Evolutionary conservation across 192 early-diverging fungal species (phyloP), one percentile per base, ranked within the genome.

Genomic region (Backusella morwellensis): DNA sequence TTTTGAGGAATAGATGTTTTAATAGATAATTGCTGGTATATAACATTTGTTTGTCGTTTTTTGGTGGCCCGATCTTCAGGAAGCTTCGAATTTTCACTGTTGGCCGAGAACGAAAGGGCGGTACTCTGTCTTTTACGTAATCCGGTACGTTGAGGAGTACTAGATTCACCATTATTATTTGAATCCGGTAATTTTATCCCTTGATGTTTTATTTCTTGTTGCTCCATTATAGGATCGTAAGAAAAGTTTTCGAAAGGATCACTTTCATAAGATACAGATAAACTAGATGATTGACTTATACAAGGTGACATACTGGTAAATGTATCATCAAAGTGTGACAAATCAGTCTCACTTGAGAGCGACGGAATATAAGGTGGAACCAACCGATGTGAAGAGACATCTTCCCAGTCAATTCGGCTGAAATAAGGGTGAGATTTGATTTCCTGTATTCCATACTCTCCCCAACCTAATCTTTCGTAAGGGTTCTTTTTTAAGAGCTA

Each of bases 341-440:
- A 74, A 36, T 90, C 88, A 34, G 79, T 77, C 35, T 83, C 86
- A 23, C 85, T 85, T 19, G 76, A 23, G 23, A 95, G 79, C 17
- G 82, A 86, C 35, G 95, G 95, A 9, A 87, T 80, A 47, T 88
- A 95, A 5, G 83, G 83, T 38, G 88, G 88, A 12, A 83, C 75
- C 35, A 93, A 82, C 78, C 91, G 88, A 11, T 90, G 81, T 12
- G 84, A 81, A 66, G 85, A 81, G 1, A 95, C 84, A 44, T 89
- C 87, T 1, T 82, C 68, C 89, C 92, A 95, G 75, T 95, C 86
- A 1, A 94, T 80, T 9, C 86, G 87, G 19, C 82, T 83, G 77
- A 95, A 95, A 74, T 85, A 91, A 38, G 90, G 89, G 76, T 95
- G 94, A 8, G 73, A 78, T 75, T 93, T 93, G 69, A 95, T 92